Evolutionary conservation across 495 filamentous ascomycete genomes (phyloP), one percentile per base, ranked within the genome.

Genomic region (Parathielavia hyrcaniae): DNA sequence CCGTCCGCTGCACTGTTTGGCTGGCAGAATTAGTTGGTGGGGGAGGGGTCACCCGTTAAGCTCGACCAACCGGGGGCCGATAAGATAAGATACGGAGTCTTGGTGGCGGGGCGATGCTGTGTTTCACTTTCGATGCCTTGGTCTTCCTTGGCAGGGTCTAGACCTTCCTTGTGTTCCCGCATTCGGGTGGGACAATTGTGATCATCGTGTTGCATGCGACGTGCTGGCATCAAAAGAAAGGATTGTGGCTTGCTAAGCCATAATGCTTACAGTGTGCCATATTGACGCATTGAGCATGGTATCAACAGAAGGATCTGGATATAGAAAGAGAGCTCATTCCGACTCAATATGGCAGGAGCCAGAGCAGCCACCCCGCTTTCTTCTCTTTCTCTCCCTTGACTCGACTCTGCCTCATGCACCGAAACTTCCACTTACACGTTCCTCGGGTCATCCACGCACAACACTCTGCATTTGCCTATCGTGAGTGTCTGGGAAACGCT

Each of bases 11-110:
- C 46, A 1, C 56, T 7, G 39, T 45, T 36, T 17, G 50, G n/a
- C 36, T 36, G 38, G 47, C 58, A 61, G 56, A 56, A 61, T 61
- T 56, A 1, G 45, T 50, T 56, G 58, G 58, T 56, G 62, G 62
- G 54, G 61, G 54, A 60, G 39, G n/a, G 26, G 39, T 46, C 12
- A 45, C 17, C 17, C 30, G 44, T 14, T 39, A 43, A 8, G 16
- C 22, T 45, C 55, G 38, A n/a, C 20, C 49, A 13, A 32, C 54
- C 13, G 22, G n/a, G 38, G 52, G 52, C 36, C 46, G 57, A 57
- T 60, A 57, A 63, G 61, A 53, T 59, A 63, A 54, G 57, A 35
- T 57, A 59, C 22, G 11, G 20, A 23, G 45, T 6, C 6, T 1
- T 23, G 1, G 34, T 44, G 47, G 40, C 40, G 48, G 48, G 55